A percentile compares a stretch with the other conserved stretches of the same genome.
Evolutionary conservation across 768 basidiomycete genomes (phyloP).

Genomic region (Coprinopsis cinerea): DNA sequence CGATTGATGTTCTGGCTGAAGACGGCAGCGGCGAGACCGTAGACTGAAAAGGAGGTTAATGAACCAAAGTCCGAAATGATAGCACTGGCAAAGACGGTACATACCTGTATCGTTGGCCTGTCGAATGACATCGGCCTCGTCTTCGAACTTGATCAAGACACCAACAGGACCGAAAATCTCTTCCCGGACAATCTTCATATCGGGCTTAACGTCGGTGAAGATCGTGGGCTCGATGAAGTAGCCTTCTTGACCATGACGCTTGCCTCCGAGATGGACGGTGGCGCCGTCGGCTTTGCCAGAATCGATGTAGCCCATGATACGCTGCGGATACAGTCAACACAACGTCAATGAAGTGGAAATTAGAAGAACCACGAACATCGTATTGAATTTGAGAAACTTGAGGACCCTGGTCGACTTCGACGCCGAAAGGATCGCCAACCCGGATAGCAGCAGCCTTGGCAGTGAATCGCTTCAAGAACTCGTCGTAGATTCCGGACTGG

Average conservation of each 20-base stretch:
- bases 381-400: constrained; percentile 73
- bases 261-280: constrained; percentile 54
- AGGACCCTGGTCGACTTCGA: constrained; percentile 64
- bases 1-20: constrained; percentile 77
- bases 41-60: constrained; percentile 25
- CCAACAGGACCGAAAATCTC: constrained; percentile 79
- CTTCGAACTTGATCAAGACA: constrained; percentile 64
- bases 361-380: constrained; percentile 39
- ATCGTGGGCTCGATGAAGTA: constrained; percentile 70
- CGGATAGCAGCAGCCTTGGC: constrained; percentile 47
- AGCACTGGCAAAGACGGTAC: too few relatives aligned
- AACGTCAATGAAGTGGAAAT: background rate
- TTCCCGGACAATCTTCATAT: constrained; percentile 64
- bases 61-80: too few relatives aligned
- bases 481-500: constrained; percentile 72
- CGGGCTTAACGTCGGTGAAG: constrained; percentile 53
- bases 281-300: constrained; percentile 69
- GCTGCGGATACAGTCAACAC: too few relatives aligned
- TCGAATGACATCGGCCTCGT: constrained; percentile 42
- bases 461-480: constrained; percentile 63
- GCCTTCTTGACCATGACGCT: constrained; percentile 51
- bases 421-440: constrained; percentile 66
- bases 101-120: constrained; percentile 80
- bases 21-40: constrained; percentile 85
- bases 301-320: constrained; percentile 70